Percentiles rank a stretch among this genome's conserved stretches.
Evolutionary conservation across 495 filamentous ascomycete genomes (phyloP).

Genomic region (Lophium mytilinum): DNA sequence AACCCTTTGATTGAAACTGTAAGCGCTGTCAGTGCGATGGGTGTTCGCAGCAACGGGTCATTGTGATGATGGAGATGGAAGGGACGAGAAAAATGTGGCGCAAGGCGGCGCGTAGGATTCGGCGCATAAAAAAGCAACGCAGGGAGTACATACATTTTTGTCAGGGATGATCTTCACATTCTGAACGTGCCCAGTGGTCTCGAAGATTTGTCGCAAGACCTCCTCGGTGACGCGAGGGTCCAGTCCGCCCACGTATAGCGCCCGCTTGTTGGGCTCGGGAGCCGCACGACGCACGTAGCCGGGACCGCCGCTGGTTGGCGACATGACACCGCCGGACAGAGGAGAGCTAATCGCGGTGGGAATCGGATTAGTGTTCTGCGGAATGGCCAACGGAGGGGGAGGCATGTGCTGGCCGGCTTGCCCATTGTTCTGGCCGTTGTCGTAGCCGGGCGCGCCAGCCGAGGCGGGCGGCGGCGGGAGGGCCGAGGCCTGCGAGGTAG

Average conservation of each 20-base stretch:
- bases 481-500: slow-evolving; percentile 10
- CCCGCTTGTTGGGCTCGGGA: slow-evolving; percentile 97
- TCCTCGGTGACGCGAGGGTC: slow-evolving; percentile 96
- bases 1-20: slow-evolving; percentile 78
- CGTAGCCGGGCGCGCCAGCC: slow-evolving; percentile 30
- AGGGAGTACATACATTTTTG: slow-evolving; percentile 68
- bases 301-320: slow-evolving; percentile 40
- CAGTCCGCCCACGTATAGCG: slow-evolving; percentile 90
- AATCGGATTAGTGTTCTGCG: slow-evolving; percentile 94
- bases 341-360: slow-evolving; percentile 68
- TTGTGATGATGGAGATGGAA: slow-evolving; percentile 7
- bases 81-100: not conserved
- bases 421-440: slow-evolving; percentile 26
- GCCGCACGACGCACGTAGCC: slow-evolving; percentile 64
- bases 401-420: slow-evolving; percentile 62
- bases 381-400: slow-evolving; percentile 86
- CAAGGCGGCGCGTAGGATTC: no score
- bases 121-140: no score
- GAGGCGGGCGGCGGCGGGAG: slow-evolving; percentile 28
- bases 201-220: slow-evolving; percentile 94
- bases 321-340: slow-evolving; percentile 56
- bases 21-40: slow-evolving; percentile 1
- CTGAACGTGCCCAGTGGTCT: slow-evolving; percentile 95
- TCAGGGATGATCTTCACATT: slow-evolving; percentile 99
- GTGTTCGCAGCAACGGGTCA: not conserved